These are phyloP conservation scores for Lomentospora prolificans DNA, from an alignment of 2,329 filamentous ascomycete genomes.

Conservation along the genomic window DNA sequence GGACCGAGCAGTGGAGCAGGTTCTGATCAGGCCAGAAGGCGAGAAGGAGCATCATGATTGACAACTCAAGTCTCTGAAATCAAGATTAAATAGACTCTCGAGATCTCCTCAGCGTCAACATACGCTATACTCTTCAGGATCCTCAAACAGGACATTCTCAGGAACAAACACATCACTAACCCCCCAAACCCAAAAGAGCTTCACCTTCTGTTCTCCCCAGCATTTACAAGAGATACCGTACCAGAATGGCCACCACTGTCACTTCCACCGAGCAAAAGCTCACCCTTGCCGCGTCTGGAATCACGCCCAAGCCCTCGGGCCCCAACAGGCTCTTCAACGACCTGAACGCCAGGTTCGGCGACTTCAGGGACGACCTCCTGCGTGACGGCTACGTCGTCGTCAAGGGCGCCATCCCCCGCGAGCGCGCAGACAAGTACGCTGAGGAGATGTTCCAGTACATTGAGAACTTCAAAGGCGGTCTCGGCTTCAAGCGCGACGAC, in stretches of 20 bases:
- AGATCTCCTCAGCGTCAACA: background rate
- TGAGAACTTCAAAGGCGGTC: constrained; percentile 13
- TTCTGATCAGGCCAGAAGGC: background rate
- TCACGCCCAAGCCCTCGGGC: background rate
- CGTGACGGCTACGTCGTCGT: constrained; percentile 33
- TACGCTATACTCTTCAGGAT: background rate
- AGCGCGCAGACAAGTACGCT: constrained; percentile 25
- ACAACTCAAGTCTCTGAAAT: too few species aligned
- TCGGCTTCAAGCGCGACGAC: constrained; percentile 15
- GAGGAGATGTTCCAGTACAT: constrained; percentile 16
- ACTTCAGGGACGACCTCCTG: constrained; percentile 24
- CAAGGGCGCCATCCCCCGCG: constrained; percentile 32
- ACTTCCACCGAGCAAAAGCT: background rate
- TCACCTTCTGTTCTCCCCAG: too few species aligned
- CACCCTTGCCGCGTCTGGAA: background rate
- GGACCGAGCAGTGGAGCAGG: background rate
- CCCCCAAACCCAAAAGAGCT: too few species aligned
- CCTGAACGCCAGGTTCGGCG: constrained; percentile 11
- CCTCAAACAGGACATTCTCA: background rate
- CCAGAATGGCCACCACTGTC: background rate
- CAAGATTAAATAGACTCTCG: background rate
- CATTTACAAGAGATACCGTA: too few species aligned
- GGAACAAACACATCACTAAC: too few species aligned
- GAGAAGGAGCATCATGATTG: too few species aligned
- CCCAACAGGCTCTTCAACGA: background rate